Conservation (phyloP, 768 basidiomycete species). For the Russula vinacea region DNA sequence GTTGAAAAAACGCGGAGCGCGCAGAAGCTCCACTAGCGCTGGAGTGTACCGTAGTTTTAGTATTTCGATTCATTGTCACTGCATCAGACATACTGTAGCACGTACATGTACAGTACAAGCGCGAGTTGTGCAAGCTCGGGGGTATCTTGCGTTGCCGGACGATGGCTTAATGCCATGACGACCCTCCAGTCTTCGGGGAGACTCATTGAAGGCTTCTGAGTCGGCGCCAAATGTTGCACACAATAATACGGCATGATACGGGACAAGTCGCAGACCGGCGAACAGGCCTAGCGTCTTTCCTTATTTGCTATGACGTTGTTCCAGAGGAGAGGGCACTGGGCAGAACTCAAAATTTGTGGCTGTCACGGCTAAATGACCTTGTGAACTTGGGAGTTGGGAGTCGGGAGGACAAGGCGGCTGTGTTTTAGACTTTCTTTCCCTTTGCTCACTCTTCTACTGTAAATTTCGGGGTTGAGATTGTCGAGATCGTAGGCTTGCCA, state of each 20-base stretch:
- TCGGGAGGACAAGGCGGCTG: constrained; percentile 33
- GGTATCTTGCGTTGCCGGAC: background rate
- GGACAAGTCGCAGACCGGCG: background rate
- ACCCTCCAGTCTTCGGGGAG: background rate
- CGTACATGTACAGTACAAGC: background rate
- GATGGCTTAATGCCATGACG: background rate
- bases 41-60: background rate
- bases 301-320: background rate
- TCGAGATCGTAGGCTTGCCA: background rate
- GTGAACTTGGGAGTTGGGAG: background rate
- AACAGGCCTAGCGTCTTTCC: background rate
- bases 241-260: background rate
- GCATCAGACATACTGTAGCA: background rate
- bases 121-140: background rate
- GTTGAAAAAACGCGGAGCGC: background rate
- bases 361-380: too few species aligned
- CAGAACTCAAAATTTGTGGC: background rate
- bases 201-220: background rate
- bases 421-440: background rate
- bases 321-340: background rate
- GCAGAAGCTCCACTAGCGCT: background rate
- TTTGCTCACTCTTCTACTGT: background rate
- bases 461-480: background rate
- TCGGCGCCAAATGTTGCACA: background rate
- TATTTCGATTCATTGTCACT: background rate